Evolutionary conservation across 345 rosid genomes (phyloP).

Genomic region (Gossypium longicalyx): DNA sequence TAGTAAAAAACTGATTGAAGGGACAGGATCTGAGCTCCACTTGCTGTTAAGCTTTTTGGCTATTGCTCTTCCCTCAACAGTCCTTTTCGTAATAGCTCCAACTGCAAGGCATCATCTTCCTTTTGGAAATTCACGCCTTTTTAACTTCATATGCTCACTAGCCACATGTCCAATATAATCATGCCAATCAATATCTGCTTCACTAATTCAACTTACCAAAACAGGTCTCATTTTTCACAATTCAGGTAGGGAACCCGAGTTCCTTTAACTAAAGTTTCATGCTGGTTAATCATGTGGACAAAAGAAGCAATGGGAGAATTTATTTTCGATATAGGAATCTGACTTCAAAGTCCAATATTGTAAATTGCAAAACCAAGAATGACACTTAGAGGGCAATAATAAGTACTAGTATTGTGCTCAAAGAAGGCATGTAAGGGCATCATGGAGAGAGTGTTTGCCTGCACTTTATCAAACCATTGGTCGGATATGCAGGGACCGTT

Average conservation of each 20-base stretch:
- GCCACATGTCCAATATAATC: not conserved
- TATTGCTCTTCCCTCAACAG: not conserved
- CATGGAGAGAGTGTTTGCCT: conserved; percentile 4
- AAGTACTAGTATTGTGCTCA: not conserved
- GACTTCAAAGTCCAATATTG: no score
- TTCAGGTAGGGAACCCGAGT: not conserved
- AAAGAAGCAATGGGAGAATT: not conserved
- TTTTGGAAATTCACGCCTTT: not conserved
- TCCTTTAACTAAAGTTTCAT: not conserved
- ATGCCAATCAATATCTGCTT: not conserved
- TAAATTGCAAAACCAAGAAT: not conserved
- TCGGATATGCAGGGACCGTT: conserved; percentile 26
- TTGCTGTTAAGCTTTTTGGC: not conserved
- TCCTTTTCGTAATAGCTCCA: not conserved
- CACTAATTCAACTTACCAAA: not conserved
- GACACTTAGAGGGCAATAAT: not conserved
- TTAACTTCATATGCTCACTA: not conserved
- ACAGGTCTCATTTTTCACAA: not conserved
- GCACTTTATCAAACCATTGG: conserved; percentile 21
- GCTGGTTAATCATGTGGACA: not conserved
- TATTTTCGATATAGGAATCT: no score
- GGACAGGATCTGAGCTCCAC: conserved; percentile 10
- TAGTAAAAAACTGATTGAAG: conserved; percentile 11
- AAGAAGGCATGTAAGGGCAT: conserved; percentile 17
- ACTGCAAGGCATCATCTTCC: conserved; percentile 1